Evolutionary conservation across 192 early-diverging fungal species (phyloP).

Genomic region (Linnemannia hyalina): DNA sequence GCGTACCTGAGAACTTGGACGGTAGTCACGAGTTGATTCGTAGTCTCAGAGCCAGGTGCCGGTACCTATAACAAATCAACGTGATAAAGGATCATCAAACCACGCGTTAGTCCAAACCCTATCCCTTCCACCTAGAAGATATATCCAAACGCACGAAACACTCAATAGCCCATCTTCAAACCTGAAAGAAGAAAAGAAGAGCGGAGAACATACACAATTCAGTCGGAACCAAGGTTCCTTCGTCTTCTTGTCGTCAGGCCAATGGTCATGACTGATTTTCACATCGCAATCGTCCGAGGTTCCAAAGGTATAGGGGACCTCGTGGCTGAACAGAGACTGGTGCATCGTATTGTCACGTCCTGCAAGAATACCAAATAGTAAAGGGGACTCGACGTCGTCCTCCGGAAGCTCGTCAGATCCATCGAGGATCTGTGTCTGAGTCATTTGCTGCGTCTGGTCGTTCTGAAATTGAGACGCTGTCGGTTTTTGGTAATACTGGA

Average conservation of each 20-base stretch:
- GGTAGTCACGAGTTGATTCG: background rate
- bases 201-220: background rate
- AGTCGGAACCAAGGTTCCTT: constrained; percentile 18
- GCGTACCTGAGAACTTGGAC: background rate
- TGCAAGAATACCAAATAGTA: background rate
- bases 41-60: background rate
- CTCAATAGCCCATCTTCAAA: too few relatives aligned
- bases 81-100: too few relatives aligned
- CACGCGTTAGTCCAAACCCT: too few relatives aligned
- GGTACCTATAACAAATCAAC: background rate
- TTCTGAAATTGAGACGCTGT: constrained; percentile 16
- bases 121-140: too few relatives aligned
- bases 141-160: too few relatives aligned
- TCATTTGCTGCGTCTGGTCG: constrained; percentile 12
- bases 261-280: constrained; percentile 22
- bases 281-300: constrained; percentile 16
- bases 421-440: constrained; percentile 7
- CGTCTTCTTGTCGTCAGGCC: background rate
- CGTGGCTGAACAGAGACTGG: background rate
- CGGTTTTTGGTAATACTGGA: background rate
- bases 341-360: constrained; percentile 10
- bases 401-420: background rate
- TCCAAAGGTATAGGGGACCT: constrained; percentile 16
- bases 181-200: background rate
- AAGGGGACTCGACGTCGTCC: background rate